phyloP scores from a whole-genome alignment of 2,329 filamentous ascomycete genomes.

The Aquanectria penicillioides region DNA sequence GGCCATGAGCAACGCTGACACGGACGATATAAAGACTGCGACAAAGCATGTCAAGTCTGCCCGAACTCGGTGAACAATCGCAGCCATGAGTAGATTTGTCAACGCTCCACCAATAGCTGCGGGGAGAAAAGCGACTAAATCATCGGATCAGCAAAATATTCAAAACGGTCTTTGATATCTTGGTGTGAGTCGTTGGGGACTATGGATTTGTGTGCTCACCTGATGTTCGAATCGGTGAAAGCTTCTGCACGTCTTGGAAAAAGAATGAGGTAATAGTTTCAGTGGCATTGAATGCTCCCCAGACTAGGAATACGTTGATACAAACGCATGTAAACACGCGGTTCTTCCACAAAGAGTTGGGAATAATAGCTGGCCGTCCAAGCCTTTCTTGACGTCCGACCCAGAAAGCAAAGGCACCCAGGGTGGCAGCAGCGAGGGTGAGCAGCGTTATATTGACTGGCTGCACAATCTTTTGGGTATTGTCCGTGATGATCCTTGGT shows the following conservation, averaged over 20 bases:
- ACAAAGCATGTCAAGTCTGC: slow-evolving; percentile 40
- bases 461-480: neutral
- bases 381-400: slow-evolving; percentile 55
- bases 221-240: slow-evolving; percentile 5
- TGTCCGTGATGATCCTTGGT: neutral
- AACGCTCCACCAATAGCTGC: slow-evolving; percentile 8
- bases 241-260: slow-evolving; percentile 11
- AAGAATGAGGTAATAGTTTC: slow-evolving; percentile 32
- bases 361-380: slow-evolving; percentile 63
- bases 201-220: neutral
- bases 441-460: slow-evolving; percentile 50
- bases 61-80: slow-evolving; percentile 3
- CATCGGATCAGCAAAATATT: neutral
- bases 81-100: neutral
- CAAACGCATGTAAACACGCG: slow-evolving; percentile 62
- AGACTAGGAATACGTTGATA: slow-evolving; percentile 53
- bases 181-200: too few relatives aligned
- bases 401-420: slow-evolving; percentile 62
- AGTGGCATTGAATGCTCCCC: slow-evolving; percentile 52
- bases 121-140: neutral
- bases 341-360: slow-evolving; percentile 67
- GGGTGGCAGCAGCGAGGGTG: slow-evolving; percentile 47
- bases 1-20: slow-evolving; percentile 61
- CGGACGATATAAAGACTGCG: slow-evolving; percentile 49
- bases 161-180: too few relatives aligned